Percentiles rank a stretch among this genome's conserved stretches.
Evolutionary conservation across 768 basidiomycete species (phyloP).

Genomic region (Auricularia sp.): DNA sequence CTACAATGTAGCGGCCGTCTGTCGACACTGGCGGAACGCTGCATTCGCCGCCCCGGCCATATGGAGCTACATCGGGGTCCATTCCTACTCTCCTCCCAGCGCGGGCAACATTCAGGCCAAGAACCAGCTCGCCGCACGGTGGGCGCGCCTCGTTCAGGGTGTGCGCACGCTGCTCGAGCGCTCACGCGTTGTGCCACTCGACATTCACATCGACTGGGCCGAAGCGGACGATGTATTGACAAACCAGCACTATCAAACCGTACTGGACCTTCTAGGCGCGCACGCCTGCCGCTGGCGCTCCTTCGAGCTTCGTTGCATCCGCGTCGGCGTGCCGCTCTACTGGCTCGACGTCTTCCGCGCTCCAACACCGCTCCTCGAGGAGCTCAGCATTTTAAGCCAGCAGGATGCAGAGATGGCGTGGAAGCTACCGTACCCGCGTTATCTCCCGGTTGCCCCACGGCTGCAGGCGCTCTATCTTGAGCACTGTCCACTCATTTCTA

Average conservation of each 20-base stretch:
- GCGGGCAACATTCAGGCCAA: not conserved
- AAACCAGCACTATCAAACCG: not conserved
- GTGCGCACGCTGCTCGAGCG: not conserved
- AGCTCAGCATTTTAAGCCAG: not conserved
- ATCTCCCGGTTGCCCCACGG: not conserved
- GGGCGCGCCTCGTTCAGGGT: not conserved
- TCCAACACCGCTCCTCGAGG: not conserved
- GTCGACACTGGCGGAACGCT: not conserved
- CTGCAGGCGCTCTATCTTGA: not conserved
- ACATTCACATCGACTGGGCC: not conserved
- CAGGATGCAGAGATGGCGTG: not conserved
- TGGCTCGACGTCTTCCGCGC: conserved; percentile 3
- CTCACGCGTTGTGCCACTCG: not conserved
- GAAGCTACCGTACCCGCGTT: not conserved
- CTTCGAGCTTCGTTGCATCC: not conserved
- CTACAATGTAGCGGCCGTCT: not conserved
- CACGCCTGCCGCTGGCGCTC: not conserved
- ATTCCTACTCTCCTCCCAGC: not conserved
- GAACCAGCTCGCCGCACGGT: not conserved
- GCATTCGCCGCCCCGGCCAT: not conserved
- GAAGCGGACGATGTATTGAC: not conserved
- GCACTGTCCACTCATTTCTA: not conserved
- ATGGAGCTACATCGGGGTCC: not conserved
- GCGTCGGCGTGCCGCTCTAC: not conserved
- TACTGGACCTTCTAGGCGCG: not conserved